These are phyloP conservation scores for Penicillium occitanis DNA, from an alignment of 2,329 filamentous ascomycete species.

Conservation along the genomic window DNA sequence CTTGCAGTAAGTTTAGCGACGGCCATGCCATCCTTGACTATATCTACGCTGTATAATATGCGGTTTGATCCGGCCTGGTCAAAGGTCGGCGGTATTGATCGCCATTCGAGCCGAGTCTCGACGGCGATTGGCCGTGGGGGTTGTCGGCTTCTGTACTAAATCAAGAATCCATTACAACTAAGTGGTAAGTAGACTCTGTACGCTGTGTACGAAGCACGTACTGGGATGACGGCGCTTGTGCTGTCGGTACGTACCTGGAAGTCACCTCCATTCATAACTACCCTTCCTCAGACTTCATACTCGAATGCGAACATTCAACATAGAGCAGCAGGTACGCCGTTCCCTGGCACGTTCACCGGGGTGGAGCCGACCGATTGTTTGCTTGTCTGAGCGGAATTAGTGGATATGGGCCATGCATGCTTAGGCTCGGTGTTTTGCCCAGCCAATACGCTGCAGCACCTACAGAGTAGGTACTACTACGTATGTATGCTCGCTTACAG, in stretches of 20 bases:
- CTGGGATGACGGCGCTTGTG: neutral
- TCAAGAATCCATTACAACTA: neutral
- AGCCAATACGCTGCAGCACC: neutral
- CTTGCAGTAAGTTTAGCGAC: neutral
- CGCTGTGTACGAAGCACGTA: neutral
- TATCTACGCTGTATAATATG: neutral
- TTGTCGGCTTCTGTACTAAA: neutral
- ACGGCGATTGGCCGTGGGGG: neutral
- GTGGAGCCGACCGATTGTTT: conserved; percentile 10
- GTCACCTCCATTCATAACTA: neutral
- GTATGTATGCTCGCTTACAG: neutral
- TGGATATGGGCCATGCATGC: neutral
- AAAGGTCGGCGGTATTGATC: conserved; percentile 5
- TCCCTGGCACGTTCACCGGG: conserved; percentile 18
- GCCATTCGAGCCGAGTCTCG: neutral
- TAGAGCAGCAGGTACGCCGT: conserved; percentile 20
- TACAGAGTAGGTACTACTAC: neutral
- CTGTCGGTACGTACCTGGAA: neutral
- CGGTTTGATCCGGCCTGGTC: neutral
- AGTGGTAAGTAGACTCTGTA: neutral
- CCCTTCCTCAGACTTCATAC: neutral
- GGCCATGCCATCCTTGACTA: neutral
- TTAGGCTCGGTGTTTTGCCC: conserved; percentile 1
- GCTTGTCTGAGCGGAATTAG: neutral
- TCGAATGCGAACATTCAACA: neutral